phyloP scores from a whole-genome alignment of 2,329 filamentous ascomycete genomes.

The Colletotrichum acutatum region DNA sequence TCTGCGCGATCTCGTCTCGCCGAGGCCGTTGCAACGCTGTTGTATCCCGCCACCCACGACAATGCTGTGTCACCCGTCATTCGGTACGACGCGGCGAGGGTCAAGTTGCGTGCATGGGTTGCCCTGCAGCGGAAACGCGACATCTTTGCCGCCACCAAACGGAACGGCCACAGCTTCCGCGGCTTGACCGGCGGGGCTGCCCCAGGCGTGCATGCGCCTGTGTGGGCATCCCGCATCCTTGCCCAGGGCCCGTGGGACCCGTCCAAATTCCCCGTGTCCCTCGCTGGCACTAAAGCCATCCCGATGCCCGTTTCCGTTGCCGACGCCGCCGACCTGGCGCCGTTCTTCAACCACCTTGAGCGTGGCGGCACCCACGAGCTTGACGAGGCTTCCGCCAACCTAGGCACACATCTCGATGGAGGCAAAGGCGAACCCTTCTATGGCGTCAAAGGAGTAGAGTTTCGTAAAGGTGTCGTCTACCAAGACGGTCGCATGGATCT shows the following conservation, averaged over 20 bases:
- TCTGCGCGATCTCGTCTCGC: constrained; percentile 46
- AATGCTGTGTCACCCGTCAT: constrained; percentile 50
- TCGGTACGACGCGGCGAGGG: constrained; percentile 49
- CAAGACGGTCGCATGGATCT: constrained; percentile 64
- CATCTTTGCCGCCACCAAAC: constrained; percentile 44
- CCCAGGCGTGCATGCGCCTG: constrained; percentile 45
- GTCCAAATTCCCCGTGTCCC: constrained; percentile 43
- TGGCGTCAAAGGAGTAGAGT: constrained; percentile 48
- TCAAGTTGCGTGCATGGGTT: constrained; percentile 49
- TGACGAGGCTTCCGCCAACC: constrained; percentile 37
- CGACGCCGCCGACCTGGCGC: constrained; percentile 44
- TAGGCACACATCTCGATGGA: constrained; percentile 42
- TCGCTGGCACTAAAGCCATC: constrained; percentile 44
- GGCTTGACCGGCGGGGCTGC: constrained; percentile 45
- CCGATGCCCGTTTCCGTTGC: constrained; percentile 49
- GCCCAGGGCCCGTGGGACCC: constrained; percentile 49
- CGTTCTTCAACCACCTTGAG: constrained; percentile 47
- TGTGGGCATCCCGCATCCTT: constrained; percentile 47
- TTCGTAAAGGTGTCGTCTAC: constrained; percentile 55
- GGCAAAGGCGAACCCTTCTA: constrained; percentile 51
- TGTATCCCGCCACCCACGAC: constrained; percentile 47
- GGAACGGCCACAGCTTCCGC: constrained; percentile 43
- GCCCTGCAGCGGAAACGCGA: constrained; percentile 49
- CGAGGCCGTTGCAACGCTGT: constrained; percentile 43
- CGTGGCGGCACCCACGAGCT: constrained; percentile 44